Conservation (phyloP, 2,329 filamentous ascomycete species). For the Waltergamsia citrina region DNA sequence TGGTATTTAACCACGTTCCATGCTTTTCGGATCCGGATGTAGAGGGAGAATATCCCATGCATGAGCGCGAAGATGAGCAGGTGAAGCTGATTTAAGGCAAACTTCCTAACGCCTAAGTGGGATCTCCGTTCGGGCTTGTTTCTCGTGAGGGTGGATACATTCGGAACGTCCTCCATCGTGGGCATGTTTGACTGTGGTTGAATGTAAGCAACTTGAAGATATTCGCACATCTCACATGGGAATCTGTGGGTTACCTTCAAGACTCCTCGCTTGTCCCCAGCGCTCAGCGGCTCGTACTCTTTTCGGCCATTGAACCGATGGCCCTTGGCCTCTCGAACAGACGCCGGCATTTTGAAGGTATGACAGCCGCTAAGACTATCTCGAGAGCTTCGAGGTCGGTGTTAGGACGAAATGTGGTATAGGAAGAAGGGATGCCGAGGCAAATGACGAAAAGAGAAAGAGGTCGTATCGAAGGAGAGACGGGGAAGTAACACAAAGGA, state of each 20-base stretch:
- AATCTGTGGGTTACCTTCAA: conserved; percentile 17
- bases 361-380: conserved; percentile 17
- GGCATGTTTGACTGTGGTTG: too few species aligned
- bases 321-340: conserved; percentile 22
- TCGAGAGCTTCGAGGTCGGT: conserved; percentile 5
- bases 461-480: too few species aligned
- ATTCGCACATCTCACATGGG: too few species aligned
- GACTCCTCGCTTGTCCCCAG: conserved; percentile 25
- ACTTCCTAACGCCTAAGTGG: conserved; percentile 48
- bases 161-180: conserved; percentile 17
- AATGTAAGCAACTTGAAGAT: too few species aligned
- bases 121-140: conserved; percentile 20
- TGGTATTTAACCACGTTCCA: conserved; percentile 73
- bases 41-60: conserved; percentile 79
- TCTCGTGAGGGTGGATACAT: conserved; percentile 11
- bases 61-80: conserved; percentile 58
- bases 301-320: conserved; percentile 29
- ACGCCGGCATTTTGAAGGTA: conserved; percentile 21
- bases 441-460: not conserved
- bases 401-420: too few species aligned
- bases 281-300: conserved; percentile 21
- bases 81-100: conserved; percentile 54
- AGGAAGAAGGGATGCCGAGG: too few species aligned
- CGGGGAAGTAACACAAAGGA: too few species aligned
- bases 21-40: conserved; percentile 70